Base-by-base conservation (phyloP, 2,329 filamentous ascomycete species). In the Tolypocladium ophioglossoides region DNA sequence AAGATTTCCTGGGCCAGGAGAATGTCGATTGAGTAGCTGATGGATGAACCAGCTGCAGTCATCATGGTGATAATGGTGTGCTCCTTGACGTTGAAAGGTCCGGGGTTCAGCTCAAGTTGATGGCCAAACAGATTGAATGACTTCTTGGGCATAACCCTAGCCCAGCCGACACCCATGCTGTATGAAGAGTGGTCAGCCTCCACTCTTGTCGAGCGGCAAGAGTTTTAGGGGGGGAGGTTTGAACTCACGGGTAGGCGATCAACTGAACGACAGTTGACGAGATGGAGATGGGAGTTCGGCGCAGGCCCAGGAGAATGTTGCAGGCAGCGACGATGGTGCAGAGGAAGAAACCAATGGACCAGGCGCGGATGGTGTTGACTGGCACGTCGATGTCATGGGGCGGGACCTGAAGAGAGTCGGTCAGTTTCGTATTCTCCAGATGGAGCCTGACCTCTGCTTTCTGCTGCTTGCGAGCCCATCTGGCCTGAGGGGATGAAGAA, bases 351-450 rank as follows among this genome's bases (percentile, higher is more conserved):
- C 82, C 82, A 54, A 85, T 78, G 7, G 64, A 58, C 82, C 82
- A 85, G 12, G 80, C 79, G 22, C 82, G 80, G 55, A 85, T 72
- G 4, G 82, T 85, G 64, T 78, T 79, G 55, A 74, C 70, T 8
- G 78, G 74, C 4, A 78, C 62, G n/a, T 80, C 78, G 52, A 79
- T 77, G 54, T 76, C 72, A 56, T 77, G 78, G 22, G 72, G 65
- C 10, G 64, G 64, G 6, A 63, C 59, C 62, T 62, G 49, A 22
- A 3, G 37, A 22, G n/a, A 44, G n/a, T 6, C 8, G n/a, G n/a
- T 34, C 27, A 50, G 49, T 53, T 32, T 37, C 40, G 38, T 8
- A 9, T 6, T 24, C n/a, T 32, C 3, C 10, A 40, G 18, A 20
- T 14, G 24, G 24, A 6, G 27, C 16, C n/a, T 24, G 18, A 30